These are phyloP conservation scores for Wickerhamomyces sp. DNA, from an alignment of 1,139 yeast species.

Conservation along the genomic window DNA sequence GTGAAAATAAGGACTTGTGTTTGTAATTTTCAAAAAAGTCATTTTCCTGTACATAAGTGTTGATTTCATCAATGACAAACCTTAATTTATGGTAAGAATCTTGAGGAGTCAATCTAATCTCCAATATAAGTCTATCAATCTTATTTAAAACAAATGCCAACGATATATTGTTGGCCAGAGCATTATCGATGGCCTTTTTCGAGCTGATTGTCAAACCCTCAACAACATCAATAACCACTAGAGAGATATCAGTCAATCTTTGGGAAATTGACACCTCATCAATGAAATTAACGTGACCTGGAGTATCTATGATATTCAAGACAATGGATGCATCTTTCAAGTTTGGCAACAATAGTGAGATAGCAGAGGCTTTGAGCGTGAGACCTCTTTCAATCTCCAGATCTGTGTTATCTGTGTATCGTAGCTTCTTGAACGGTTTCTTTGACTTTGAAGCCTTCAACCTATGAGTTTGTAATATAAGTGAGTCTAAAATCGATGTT, in stretches of 20 bases:
- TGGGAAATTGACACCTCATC: slow-evolving; percentile 67
- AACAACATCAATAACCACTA: slow-evolving; percentile 74
- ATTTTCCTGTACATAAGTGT: slow-evolving; percentile 38
- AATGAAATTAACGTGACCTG: slow-evolving; percentile 83
- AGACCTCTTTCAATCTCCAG: slow-evolving; percentile 70
- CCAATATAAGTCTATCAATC: slow-evolving; percentile 75
- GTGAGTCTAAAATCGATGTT: slow-evolving; percentile 68
- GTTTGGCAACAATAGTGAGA: slow-evolving; percentile 59
- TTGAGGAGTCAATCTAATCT: slow-evolving; percentile 65
- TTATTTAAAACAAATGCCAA: slow-evolving; percentile 70
- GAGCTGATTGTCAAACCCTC: slow-evolving; percentile 70
- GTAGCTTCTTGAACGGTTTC: slow-evolving; percentile 37
- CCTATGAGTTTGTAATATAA: slow-evolving; percentile 61
- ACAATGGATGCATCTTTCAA: slow-evolving; percentile 50
- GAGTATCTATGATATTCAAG: slow-evolving; percentile 72
- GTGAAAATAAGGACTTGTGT: slow-evolving; percentile 41
- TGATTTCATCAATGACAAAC: slow-evolving; percentile 58
- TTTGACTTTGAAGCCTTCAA: slow-evolving; percentile 27
- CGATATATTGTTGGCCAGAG: slow-evolving; percentile 43
- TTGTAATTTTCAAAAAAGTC: slow-evolving; percentile 25
- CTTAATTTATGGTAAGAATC: slow-evolving; percentile 71
- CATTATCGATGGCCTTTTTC: slow-evolving; percentile 42
- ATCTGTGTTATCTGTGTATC: slow-evolving; percentile 68
- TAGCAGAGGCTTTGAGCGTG: slow-evolving; percentile 59
- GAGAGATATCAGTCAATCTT: slow-evolving; percentile 57